phyloP scores from a whole-genome alignment of 2,329 filamentous ascomycete species.

The Colletotrichum phormii region DNA sequence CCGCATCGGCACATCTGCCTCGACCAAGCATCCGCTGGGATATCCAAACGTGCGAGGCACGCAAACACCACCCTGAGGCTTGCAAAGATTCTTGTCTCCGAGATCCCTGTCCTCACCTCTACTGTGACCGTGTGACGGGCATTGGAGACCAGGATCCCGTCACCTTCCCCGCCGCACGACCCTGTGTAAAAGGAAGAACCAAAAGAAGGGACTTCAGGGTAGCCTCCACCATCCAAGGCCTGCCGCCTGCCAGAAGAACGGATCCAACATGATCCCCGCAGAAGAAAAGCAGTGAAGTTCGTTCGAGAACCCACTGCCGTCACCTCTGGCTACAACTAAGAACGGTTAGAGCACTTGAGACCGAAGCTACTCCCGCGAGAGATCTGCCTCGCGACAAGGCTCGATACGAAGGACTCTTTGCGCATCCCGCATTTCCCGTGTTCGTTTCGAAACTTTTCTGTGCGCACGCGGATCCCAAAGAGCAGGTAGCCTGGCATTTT shows the following conservation, averaged over 20 bases:
- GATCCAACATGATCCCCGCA: conserved; percentile 19
- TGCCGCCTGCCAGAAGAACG: conserved; percentile 28
- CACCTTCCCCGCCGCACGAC: conserved; percentile 22
- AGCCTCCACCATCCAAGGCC: conserved; percentile 19
- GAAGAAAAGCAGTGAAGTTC: conserved; percentile 20
- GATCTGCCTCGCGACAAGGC: conserved; percentile 13
- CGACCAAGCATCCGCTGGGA: conserved; percentile 13
- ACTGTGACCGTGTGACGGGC: background rate
- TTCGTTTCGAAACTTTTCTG: conserved; percentile 5
- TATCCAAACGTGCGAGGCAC: background rate
- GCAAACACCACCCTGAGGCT: conserved; percentile 3
- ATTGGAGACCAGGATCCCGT: conserved; percentile 8
- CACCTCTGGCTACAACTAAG: conserved; percentile 1
- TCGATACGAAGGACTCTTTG: conserved; percentile 7
- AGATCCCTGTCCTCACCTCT: conserved; percentile 27
- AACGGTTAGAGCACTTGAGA: background rate
- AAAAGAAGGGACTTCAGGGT: conserved; percentile 34
- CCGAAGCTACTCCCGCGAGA: background rate
- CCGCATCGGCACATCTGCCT: conserved; percentile 3
- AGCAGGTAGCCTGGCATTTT: background rate
- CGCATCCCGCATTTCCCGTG: conserved; percentile 14
- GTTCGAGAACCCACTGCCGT: conserved; percentile 20
- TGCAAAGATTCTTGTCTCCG: conserved; percentile 20
- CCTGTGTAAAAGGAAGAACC: conserved; percentile 25
- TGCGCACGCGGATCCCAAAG: background rate